Conservation (phyloP, 2,329 filamentous ascomycete species). For the Cordyceps pruinosa region DNA sequence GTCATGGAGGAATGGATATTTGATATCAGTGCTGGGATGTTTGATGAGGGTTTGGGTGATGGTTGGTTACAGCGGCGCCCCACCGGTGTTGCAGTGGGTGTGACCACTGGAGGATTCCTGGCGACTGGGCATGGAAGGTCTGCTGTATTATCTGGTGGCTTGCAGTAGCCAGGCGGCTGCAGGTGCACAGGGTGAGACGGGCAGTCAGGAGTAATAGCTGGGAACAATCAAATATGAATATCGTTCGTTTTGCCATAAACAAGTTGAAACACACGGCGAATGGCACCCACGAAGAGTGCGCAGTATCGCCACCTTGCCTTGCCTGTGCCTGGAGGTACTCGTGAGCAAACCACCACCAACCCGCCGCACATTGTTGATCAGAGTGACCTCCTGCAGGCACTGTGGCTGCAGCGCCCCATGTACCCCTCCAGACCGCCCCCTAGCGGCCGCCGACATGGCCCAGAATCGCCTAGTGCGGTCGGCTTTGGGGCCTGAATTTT, state of each 20-base stretch:
- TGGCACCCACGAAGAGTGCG: too few relatives aligned
- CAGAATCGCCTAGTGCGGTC: slow-evolving; percentile 16
- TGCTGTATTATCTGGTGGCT: not conserved
- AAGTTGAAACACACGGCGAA: too few relatives aligned
- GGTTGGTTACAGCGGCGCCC: not conserved
- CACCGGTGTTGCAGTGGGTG: not conserved
- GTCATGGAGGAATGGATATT: not conserved
- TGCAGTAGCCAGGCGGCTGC: too few relatives aligned
- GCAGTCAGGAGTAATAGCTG: too few relatives aligned
- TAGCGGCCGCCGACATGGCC: slow-evolving; percentile 7
- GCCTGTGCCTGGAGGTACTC: not conserved
- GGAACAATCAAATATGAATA: too few relatives aligned
- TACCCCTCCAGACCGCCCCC: slow-evolving; percentile 5
- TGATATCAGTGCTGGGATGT: too few relatives aligned
- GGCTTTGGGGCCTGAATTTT: slow-evolving; percentile 15
- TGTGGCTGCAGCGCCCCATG: not conserved
- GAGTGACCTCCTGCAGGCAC: not conserved
- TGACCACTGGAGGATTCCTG: not conserved
- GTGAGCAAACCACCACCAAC: too few relatives aligned
- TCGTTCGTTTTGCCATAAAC: too few relatives aligned
- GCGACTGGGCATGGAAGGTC: too few relatives aligned
- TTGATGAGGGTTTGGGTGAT: not conserved
- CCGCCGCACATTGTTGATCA: not conserved
- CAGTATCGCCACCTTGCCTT: too few relatives aligned
- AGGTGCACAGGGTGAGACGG: too few relatives aligned